Base-by-base conservation (phyloP, 495 filamentous ascomycete genomes). In the Neurospora sp. region DNA sequence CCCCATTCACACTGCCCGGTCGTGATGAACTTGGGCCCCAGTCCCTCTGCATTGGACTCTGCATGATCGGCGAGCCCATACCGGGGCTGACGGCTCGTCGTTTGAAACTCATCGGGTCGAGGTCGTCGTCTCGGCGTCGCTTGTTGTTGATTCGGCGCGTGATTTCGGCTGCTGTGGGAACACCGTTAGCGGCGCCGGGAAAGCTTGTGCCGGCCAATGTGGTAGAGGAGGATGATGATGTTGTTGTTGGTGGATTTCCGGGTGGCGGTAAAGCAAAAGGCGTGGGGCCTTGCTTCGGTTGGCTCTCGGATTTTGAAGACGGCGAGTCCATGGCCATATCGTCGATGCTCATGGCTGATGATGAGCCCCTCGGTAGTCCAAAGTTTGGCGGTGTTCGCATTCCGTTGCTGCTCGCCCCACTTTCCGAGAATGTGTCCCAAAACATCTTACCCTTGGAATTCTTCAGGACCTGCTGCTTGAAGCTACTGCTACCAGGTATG, bases 81-180 rank as follows among this genome's bases (percentile, higher is more conserved):
- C 96, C 93, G 6, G 96, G 96, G 48, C 92, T 96, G 3, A 99
- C 96, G 14, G 96, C 96, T 40, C 96, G 88, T 22, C 96, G 88
- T 82, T 99, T 99, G 84, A 99, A 92, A 72, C 91, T 90, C 16
- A 90, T 89, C 9, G 92, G 90, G 78, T 98, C 94, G 73, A 97
- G 92, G 75, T 97, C 93, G 78, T 98, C 96, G 73, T 98, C 96
- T 40, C 93, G 88, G 48, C 93, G 87, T 20, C 94, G 89, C 79
- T 97, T 97, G 79, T 85, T 90, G 79, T 89, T 88, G 68, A 88
- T 87, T 74, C 87, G 85, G 71, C 89, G 86, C 9, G 89, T 88
- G 41, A 94, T 89, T 69, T 94, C 93, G 1, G 87, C 88, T 16
- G 89, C 87, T 3, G 80, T 88, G 20, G 86, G 80, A 38, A 75